Conservation (phyloP, 139 green algal genomes). For the Tetradesmus obliquus region DNA sequence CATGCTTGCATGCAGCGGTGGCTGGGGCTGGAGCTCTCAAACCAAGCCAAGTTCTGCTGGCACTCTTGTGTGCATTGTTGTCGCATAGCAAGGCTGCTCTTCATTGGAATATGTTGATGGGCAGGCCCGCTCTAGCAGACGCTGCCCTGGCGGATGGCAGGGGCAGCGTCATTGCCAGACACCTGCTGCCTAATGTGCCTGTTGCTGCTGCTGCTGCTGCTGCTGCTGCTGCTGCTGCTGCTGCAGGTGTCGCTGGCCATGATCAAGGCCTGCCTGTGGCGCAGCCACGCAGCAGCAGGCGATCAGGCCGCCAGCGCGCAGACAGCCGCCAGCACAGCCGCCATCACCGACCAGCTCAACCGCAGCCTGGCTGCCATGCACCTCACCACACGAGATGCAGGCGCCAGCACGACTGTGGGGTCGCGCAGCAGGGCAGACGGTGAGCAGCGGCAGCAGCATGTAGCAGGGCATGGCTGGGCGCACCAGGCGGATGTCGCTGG, state of each 20-base stretch:
- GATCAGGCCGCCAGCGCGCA: constrained; percentile 12
- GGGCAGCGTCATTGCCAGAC: neutral
- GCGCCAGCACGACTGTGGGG: neutral
- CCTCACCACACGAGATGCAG: neutral
- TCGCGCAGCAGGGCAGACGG: neutral
- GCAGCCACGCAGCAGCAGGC: neutral
- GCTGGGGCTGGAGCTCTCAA: too few relatives aligned
- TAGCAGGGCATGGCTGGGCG: too few relatives aligned
- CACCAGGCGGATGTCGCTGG: too few relatives aligned
- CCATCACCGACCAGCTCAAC: constrained; percentile 12
- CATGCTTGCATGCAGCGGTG: neutral
- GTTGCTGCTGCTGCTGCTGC: neutral
- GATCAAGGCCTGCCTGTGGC: constrained; percentile 20
- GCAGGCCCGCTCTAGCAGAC: neutral
- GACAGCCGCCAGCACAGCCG: neutral
- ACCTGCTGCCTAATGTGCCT: neutral
- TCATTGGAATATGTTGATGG: neutral
- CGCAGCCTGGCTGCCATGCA: constrained; percentile 6
- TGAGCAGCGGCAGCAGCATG: neutral
- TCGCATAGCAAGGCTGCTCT: neutral
- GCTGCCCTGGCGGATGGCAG: neutral
- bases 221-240: neutral
- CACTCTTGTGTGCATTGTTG: neutral
- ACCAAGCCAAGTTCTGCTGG: too few relatives aligned
- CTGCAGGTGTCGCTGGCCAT: constrained; percentile 1